Conservation (phyloP, 176 grass and related monocot species). For the Avena atlantica region DNA sequence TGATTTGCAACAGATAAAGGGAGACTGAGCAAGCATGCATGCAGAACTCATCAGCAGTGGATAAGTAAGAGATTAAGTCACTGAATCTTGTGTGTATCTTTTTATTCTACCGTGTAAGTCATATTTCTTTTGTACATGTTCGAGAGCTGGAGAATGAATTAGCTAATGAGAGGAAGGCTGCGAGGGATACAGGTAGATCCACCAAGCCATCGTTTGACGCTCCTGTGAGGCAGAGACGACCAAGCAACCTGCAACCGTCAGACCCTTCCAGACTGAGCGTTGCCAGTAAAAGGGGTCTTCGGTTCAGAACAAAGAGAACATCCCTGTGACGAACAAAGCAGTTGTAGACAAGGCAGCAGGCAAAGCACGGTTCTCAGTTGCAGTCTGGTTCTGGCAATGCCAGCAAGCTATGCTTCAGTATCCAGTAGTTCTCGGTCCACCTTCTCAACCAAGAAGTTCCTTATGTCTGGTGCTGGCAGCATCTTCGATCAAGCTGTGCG, state of each 20-base stretch:
- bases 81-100: not conserved
- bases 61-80: conserved; percentile 47
- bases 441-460: conserved; percentile 13
- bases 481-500: conserved; percentile 41
- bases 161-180: conserved; percentile 53
- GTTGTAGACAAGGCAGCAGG: conserved; percentile 45
- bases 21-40: conserved; percentile 60
- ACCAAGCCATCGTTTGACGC: conserved; percentile 58
- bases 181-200: conserved; percentile 55
- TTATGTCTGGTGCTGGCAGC: conserved; percentile 48
- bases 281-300: conserved; percentile 27
- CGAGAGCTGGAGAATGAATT: conserved; percentile 85
- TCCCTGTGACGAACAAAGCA: conserved; percentile 36
- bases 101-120: not conserved
- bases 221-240: conserved; percentile 45
- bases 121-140: conserved; percentile 56
- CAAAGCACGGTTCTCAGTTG: conserved; percentile 62
- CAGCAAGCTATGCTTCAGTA: conserved; percentile 59
- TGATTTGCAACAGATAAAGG: conserved; percentile 59
- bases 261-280: conserved; percentile 54
- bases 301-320: conserved; percentile 79
- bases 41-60: conserved; percentile 71
- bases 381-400: conserved; percentile 42
- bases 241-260: conserved; percentile 28
- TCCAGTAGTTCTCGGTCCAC: conserved; percentile 52